These are phyloP conservation scores for Lanmaoa rubissima DNA, from an alignment of 768 basidiomycete genomes.

Conservation along the genomic window DNA sequence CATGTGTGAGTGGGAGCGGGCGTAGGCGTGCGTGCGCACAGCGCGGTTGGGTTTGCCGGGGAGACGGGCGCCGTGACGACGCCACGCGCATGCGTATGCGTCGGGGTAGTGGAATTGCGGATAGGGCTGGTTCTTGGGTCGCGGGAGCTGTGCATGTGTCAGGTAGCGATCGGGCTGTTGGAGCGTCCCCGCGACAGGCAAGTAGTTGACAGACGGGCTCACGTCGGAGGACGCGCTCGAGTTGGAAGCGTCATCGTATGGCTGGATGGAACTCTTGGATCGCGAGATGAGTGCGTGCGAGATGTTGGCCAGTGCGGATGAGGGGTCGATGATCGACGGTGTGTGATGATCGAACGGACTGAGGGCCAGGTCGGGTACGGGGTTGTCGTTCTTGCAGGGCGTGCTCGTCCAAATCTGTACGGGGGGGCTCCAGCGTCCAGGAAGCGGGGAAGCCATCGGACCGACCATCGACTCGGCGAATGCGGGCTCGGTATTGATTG, in stretches of 20 bases:
- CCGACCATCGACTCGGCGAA: conserved; percentile 5
- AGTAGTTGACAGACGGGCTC: not conserved
- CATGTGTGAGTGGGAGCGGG: conserved; percentile 10
- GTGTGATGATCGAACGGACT: not conserved
- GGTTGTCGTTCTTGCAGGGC: conserved; percentile 11
- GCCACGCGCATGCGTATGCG: conserved; percentile 17
- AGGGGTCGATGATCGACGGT: not conserved
- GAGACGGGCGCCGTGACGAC: conserved; percentile 11
- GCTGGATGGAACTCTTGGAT: conserved; percentile 13
- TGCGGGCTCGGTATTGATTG: not conserved
- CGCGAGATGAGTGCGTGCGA: conserved; percentile 23
- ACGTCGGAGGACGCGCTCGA: conserved; percentile 5
- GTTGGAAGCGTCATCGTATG: conserved; percentile 9
- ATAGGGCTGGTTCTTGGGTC: not conserved
- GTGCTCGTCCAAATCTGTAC: conserved; percentile 27
- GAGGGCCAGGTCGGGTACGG: not conserved
- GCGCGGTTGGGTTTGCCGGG: conserved; percentile 15
- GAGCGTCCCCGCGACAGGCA: not conserved
- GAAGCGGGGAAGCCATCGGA: conserved; percentile 9
- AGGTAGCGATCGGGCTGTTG: not conserved
- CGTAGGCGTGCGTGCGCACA: not conserved
- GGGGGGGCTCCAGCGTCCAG: conserved; percentile 16
- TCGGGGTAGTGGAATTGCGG: conserved; percentile 11
- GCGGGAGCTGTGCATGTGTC: not conserved
- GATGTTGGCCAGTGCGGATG: conserved; percentile 3